A percentile compares a stretch with the other conserved stretches of the same genome.
These are phyloP conservation scores for Claviceps sp. DNA, from an alignment of 2,329 filamentous ascomycete species.

Conservation along the genomic window DNA sequence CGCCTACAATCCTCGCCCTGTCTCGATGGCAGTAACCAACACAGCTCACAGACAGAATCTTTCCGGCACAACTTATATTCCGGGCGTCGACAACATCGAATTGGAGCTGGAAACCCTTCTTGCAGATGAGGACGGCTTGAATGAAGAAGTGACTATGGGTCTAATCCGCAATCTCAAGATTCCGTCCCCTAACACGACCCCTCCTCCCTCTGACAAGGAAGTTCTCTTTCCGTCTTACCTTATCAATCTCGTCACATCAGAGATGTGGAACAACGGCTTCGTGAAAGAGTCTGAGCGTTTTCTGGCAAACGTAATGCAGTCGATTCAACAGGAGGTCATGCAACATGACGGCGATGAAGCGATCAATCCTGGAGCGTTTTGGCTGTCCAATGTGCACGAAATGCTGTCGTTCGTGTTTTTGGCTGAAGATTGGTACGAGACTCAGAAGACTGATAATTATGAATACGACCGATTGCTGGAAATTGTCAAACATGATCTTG, in stretches of 20 bases:
- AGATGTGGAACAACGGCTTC: slow-evolving; percentile 99
- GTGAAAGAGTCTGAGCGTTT: slow-evolving; percentile 99
- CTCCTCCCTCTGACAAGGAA: slow-evolving; percentile 93
- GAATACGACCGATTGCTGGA: slow-evolving; percentile 95
- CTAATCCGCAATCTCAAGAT: slow-evolving; percentile 96
- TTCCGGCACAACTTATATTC: slow-evolving; percentile 64
- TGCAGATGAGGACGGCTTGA: slow-evolving; percentile 87
- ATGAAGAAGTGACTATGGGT: slow-evolving; percentile 93
- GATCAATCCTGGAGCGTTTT: slow-evolving; percentile 94
- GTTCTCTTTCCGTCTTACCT: slow-evolving; percentile 97
- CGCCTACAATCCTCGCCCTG: slow-evolving; percentile 85
- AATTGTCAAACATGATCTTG: slow-evolving; percentile 97
- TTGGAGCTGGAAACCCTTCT: slow-evolving; percentile 87
- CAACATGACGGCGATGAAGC: slow-evolving; percentile 95
- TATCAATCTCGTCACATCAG: slow-evolving; percentile 96
- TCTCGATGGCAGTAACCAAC: slow-evolving; percentile 80
- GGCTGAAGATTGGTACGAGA: slow-evolving; percentile 98
- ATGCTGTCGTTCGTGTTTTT: slow-evolving; percentile 99
- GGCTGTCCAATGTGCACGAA: slow-evolving; percentile 97
- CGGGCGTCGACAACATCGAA: slow-evolving; percentile 80
- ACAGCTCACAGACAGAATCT: slow-evolving; percentile 56
- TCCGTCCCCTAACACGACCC: slow-evolving; percentile 71
- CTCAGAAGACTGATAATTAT: slow-evolving; percentile 98
- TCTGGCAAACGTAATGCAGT: slow-evolving; percentile 98
- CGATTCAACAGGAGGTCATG: slow-evolving; percentile 98